Evolutionary conservation across 441 rosid genomes (phyloP), one percentile per base, ranked within the genome.

Genomic region (Populus hybrid): DNA sequence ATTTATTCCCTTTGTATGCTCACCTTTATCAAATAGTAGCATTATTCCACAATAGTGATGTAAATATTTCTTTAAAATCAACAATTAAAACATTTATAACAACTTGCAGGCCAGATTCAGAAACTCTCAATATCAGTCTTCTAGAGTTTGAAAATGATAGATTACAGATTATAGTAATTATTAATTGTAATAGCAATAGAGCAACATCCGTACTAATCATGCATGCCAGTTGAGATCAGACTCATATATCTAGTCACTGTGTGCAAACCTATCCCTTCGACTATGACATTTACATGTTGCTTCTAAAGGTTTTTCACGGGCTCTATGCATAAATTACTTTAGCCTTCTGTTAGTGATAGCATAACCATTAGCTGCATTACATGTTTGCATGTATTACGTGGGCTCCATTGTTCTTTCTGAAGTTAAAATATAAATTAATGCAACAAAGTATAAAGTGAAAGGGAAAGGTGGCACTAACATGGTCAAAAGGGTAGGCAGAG

Each of bases 401-500:
- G 80, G 81, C 81, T 70, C 64, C 71, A 36, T 7, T 53, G 26
- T 4, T 74, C 19, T 12, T 64, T 5, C 11, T 12, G 11, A 18
- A 18, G 35, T 35, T 9, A 36, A 71, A 35, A 61, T 30, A 18
- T 32, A 64, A 21, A 67, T 10, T 70, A 71, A 28, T 16, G 19
- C 18, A 70, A 75, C 65, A 46, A 78, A 72, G 34, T 70, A 73
- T 77, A n/a, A 53, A 84, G 74, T 75, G 81, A 67, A 59, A 67
- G 63, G 80, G 46, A 89, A 80, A 81, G 84, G 82, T 76, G 79
- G 83, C 90, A 87, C 88, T 87, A 85, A 83, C 83, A 34, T 88
- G 90, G 91, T 88, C 88, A 89, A 85, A 90, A 90, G 84, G 87
- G 78, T 73, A n/a, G 75, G 76, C 69, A 46, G 53, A 34, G 53